Percentiles rank a stretch among this genome's conserved stretches.
phyloP scores from a whole-genome alignment of 441 rosid species.

The Pelargonium australe region DNA sequence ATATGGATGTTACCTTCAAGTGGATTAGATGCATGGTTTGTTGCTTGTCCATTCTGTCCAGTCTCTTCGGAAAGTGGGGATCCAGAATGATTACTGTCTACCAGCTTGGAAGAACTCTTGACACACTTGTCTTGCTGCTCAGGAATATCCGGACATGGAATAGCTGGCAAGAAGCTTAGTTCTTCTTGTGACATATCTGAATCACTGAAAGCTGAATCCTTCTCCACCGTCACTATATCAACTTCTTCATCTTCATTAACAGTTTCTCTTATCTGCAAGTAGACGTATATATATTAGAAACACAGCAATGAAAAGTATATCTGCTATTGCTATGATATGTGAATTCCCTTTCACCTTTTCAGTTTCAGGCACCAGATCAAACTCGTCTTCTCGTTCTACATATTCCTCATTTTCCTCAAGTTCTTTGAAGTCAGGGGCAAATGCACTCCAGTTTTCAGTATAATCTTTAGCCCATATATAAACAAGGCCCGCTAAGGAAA shows the following conservation, averaged over 20 bases:
- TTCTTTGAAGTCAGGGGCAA: constrained; percentile 98
- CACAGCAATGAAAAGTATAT: constrained; percentile 16
- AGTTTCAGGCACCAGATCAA: constrained; percentile 79
- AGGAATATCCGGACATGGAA: constrained; percentile 68
- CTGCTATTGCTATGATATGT: constrained; percentile 14
- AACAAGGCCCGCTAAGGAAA: constrained; percentile 81
- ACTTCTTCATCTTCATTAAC: constrained; percentile 88
- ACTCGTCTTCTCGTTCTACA: constrained; percentile 92
- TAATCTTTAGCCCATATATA: constrained; percentile 98
- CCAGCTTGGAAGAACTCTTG: constrained; percentile 60
- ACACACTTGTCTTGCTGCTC: constrained; percentile 58
- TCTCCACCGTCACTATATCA: constrained; percentile 78
- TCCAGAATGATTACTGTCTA: constrained; percentile 57
- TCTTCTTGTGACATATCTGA: constrained; percentile 94
- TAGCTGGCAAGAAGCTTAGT: constrained; percentile 81
- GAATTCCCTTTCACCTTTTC: constrained; percentile 57
- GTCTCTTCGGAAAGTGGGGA: constrained; percentile 80
- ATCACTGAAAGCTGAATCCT: constrained; percentile 75
- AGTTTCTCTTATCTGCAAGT: constrained; percentile 67
- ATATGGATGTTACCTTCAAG: constrained; percentile 54
- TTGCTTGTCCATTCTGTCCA: constrained; percentile 59
- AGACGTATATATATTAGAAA: constrained; percentile 21
- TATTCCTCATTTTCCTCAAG: constrained; percentile 98
- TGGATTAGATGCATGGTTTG: constrained; percentile 60
- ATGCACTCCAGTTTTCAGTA: constrained; percentile 98